A percentile compares a stretch with the other conserved stretches of the same genome.
phyloP scores from a whole-genome alignment of 805 yeast genomes.

The Scheffersomyces lignosus region DNA sequence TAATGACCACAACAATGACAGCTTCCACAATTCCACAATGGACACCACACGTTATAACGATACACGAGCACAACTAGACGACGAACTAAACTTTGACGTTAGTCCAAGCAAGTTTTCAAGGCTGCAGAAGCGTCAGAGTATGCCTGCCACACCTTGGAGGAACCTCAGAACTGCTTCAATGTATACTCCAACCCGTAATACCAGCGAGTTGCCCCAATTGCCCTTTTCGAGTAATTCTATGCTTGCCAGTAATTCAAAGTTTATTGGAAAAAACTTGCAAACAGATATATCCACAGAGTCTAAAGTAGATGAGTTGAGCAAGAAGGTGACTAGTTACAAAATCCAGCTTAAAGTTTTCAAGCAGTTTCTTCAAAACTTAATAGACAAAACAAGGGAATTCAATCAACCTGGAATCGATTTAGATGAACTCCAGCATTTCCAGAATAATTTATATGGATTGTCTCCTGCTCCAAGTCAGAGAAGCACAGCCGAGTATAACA shows the following conservation, averaged over 20 bases:
- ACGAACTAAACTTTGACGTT: slow-evolving; percentile 18
- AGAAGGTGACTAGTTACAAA: slow-evolving; percentile 36
- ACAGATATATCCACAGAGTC: slow-evolving; percentile 17
- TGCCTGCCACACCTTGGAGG: slow-evolving; percentile 21
- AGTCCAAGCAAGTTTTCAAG: slow-evolving; percentile 8
- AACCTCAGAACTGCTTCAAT: slow-evolving; percentile 20
- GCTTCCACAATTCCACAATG: slow-evolving; percentile 12
- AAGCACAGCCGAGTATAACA: slow-evolving; percentile 13
- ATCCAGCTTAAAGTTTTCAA: slow-evolving; percentile 41
- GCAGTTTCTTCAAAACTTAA: slow-evolving; percentile 38
- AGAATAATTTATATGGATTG: slow-evolving; percentile 13
- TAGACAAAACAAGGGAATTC: slow-evolving; percentile 12
- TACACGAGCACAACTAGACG: slow-evolving; percentile 22
- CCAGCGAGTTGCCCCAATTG: slow-evolving; percentile 1
- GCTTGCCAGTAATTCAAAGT: neutral
- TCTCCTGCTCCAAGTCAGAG: slow-evolving; percentile 7
- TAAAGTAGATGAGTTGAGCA: slow-evolving; percentile 31
- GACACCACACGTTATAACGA: slow-evolving; percentile 16
- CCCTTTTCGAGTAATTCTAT: neutral
- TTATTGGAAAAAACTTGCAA: neutral
- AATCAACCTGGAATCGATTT: slow-evolving; percentile 10
- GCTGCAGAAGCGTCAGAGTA: slow-evolving; percentile 3
- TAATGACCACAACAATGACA: slow-evolving; percentile 1
- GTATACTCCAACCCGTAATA: slow-evolving; percentile 7
- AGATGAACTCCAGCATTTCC: slow-evolving; percentile 21